Percentiles rank a stretch among this genome's conserved stretches.
Evolutionary conservation across 768 basidiomycete species (phyloP).

Genomic region (Crassisporium funariophilum): DNA sequence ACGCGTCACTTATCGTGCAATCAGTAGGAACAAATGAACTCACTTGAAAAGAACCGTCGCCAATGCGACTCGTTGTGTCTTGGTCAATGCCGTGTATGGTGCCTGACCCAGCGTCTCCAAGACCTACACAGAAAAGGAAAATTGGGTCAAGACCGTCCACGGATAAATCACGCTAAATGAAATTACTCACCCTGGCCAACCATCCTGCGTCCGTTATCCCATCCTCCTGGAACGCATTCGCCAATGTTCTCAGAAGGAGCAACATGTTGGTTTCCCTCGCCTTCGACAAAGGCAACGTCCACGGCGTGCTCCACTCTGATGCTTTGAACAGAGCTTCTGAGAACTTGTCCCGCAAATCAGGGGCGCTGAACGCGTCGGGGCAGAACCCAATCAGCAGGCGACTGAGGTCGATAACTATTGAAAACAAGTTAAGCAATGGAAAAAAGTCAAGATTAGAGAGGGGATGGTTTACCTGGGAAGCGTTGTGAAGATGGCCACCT

Average conservation of each 20-base stretch:
- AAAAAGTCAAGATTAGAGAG: background rate
- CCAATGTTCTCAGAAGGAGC: conserved; percentile 74
- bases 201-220: conserved; percentile 47
- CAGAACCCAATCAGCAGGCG: conserved; percentile 73
- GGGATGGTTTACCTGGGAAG: conserved; percentile 60
- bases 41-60: conserved; percentile 91
- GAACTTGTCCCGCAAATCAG: conserved; percentile 51
- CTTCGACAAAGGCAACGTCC: conserved; percentile 62
- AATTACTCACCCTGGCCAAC: conserved; percentile 50
- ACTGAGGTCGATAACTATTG: conserved; percentile 80
- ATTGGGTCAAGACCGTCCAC: background rate
- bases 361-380: conserved; percentile 47
- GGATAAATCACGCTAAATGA: background rate
- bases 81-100: conserved; percentile 59
- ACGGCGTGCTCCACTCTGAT: conserved; percentile 63
- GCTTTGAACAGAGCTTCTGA: conserved; percentile 66
- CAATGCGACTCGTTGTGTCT: conserved; percentile 73
- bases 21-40: conserved; percentile 28
- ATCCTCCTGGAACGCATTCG: conserved; percentile 75
- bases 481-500: conserved; percentile 75
- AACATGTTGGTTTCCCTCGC: conserved; percentile 83
- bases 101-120: conserved; percentile 53
- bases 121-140: conserved; percentile 43
- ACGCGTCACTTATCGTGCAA: conserved; percentile 1
- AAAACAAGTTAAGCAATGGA: background rate